These are phyloP conservation scores for Raphanus sativus DNA, from an alignment of 345 rosid species.

Conservation along the genomic window DNA sequence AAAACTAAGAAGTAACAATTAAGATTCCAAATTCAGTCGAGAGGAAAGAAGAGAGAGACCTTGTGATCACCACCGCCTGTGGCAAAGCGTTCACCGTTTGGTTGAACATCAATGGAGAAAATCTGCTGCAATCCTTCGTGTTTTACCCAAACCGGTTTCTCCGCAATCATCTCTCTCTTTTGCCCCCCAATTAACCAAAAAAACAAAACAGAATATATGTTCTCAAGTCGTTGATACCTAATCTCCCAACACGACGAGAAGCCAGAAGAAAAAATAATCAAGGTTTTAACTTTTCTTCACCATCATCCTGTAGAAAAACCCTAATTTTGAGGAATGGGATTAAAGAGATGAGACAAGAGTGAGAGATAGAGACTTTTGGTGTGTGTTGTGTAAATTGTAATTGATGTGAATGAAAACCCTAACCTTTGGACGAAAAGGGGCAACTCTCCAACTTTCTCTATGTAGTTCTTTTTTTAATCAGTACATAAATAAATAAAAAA, in stretches of 20 bases:
- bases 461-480: neutral
- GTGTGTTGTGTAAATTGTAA: neutral
- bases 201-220: neutral
- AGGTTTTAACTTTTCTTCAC: neutral
- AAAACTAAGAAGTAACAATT: too few relatives aligned
- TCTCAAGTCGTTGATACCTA: neutral
- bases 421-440: constrained; percentile 1
- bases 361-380: neutral
- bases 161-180: constrained; percentile 69
- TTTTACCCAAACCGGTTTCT: constrained; percentile 93
- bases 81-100: constrained; percentile 93
- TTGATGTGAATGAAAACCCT: neutral
- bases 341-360: neutral
- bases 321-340: constrained; percentile 4
- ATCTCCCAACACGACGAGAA: neutral
- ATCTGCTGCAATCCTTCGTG: constrained; percentile 99
- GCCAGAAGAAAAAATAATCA: neutral
- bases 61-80: constrained; percentile 99
- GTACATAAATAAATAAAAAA: too few relatives aligned
- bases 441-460: neutral
- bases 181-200: constrained; percentile 2
- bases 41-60: constrained; percentile 41
- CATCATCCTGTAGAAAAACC: neutral
- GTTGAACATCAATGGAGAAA: constrained; percentile 96
- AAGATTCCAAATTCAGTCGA: too few relatives aligned